Base-by-base conservation (phyloP, 2,329 filamentous ascomycete species). In the Microascus cirrosus region DNA sequence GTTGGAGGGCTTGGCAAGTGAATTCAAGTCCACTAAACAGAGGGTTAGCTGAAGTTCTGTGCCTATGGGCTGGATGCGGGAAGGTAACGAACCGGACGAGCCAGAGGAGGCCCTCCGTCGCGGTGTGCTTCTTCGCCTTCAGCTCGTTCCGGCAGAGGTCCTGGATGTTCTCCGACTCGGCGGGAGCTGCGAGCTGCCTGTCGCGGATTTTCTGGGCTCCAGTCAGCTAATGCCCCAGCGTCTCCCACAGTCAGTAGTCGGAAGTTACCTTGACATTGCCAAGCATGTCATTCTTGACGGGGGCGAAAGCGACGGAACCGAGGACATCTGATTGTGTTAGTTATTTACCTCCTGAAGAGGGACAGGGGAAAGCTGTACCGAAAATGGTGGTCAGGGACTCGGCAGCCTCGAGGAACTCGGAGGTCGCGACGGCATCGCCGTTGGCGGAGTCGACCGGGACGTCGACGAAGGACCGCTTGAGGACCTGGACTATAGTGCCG, bases 21-120 rank as follows among this genome's bases (percentile, higher is more conserved):
- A 99, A 99, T 69, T 96, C 90, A 68, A 97, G 88, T 60, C 88
- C 94, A 61, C 92, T 96, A 65, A 42, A 8, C 28, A 32, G 25
- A 55, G 35, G 55, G 59, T 28, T 18, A 32, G 48, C 15, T 61
- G 60, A 59, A 60, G 55, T 45, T 22, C 54, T 56, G 54, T 18
- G 20, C 3, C 22, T 13, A 39, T 48, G 11, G 53, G 35, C 25
- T 48, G n/a, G 45, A 56, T 50, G 15, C n/a, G 24, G 42, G 18
- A 45, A 20, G 25, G 48, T 2, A 13, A 59, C 79, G 61, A 80
- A 95, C 89, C 93, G 88, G 64, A 86, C 81, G 61, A 96, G 81
- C 94, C 94, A 99, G 61, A 97, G 73, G 56, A 96, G 80, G 57
- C 92, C 94, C 74, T 96, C 92, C 13, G 90, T 87, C 58, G 94